Conservation (phyloP, 2,329 filamentous ascomycete genomes). For the Tolypocladium pustulatum region DNA sequence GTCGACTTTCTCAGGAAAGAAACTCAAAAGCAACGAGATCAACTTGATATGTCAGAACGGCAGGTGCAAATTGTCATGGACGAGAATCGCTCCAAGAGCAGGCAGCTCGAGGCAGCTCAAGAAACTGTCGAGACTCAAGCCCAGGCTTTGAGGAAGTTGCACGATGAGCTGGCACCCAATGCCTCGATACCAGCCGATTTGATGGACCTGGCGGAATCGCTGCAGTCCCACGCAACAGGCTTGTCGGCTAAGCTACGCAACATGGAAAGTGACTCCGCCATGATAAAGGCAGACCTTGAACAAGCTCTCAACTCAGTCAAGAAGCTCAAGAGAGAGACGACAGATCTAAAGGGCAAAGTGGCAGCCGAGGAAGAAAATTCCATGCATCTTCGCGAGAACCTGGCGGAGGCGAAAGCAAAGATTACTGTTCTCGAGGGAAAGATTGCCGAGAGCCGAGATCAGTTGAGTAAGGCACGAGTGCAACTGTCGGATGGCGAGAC, state of each 20-base stretch:
- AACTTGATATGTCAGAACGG: constrained; percentile 45
- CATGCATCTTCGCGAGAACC: constrained; percentile 41
- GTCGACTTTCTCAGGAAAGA: constrained; percentile 54
- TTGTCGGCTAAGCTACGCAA: constrained; percentile 49
- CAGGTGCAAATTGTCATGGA: constrained; percentile 46
- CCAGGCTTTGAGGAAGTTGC: constrained; percentile 45
- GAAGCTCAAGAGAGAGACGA: constrained; percentile 47
- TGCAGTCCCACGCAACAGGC: constrained; percentile 48
- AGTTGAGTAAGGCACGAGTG: constrained; percentile 56
- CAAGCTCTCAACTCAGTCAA: constrained; percentile 42
- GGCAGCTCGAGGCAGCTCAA: constrained; percentile 39
- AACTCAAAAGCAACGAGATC: constrained; percentile 46
- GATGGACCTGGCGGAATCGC: constrained; percentile 45
- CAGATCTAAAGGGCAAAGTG: constrained; percentile 40
- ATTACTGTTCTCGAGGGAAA: constrained; percentile 44
- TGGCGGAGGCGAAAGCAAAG: constrained; percentile 44
- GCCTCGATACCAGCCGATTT: constrained; percentile 44
- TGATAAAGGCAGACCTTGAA: constrained; percentile 55
- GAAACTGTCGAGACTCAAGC: constrained; percentile 41
- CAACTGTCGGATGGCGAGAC: constrained; percentile 76
- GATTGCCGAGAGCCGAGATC: constrained; percentile 53
- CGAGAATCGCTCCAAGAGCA: constrained; percentile 38
- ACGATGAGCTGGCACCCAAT: constrained; percentile 45
- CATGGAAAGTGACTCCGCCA: constrained; percentile 46
- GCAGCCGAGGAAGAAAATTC: constrained; percentile 39